Base-by-base conservation (phyloP, 257 asterid genomes). In the Plectranthus barbatus region DNA sequence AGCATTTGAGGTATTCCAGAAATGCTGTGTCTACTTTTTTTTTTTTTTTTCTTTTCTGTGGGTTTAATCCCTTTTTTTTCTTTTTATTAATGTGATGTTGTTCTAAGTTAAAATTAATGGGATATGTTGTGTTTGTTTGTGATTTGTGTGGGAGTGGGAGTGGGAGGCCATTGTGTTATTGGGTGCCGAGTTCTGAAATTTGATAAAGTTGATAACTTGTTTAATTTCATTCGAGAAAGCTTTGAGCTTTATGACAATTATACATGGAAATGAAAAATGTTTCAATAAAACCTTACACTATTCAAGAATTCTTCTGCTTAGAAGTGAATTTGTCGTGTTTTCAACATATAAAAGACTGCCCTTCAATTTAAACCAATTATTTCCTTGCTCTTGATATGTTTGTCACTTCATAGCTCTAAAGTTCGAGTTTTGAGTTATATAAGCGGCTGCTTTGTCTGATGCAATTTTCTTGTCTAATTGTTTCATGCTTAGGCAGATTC, bases 401-500 rank as follows among this genome's bases (percentile, higher is more conserved):
- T 48, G 23, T 9, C 36, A 23, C 61, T 33, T 48, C 23, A 29
- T 40, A 20, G 20, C 47, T 31, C 20, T 41, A 19, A 17, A 53
- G 26, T 49, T 42, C 12, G 56, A 56, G 20, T 23, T 15, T 70
- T 23, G 24, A 12, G 26, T 67, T 24, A 29, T 54, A 40, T 52
- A 9, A 50, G 9, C 56, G 23, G 40, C 42, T 67, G 45, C 34
- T 74, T 41, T 45, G 12, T 13, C 44, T 21, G 48, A 41, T 65
- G 47, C 50, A 34, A 54, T 55, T 11, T 9, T 41, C 8, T 37
- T 24, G 18, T 56, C 39, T 68, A 21, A 19, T 18, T 62, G n/a
- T n/a, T n/a, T 48, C 54, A 62, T 52, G 24, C 41, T 74, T 10
- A 45, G 19, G 67, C 81, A 62, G 77, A 60, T 66, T 72, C 63